Conservation (phyloP, 2,329 filamentous ascomycete species). For the Lasiodiplodia hormozganensis region DNA sequence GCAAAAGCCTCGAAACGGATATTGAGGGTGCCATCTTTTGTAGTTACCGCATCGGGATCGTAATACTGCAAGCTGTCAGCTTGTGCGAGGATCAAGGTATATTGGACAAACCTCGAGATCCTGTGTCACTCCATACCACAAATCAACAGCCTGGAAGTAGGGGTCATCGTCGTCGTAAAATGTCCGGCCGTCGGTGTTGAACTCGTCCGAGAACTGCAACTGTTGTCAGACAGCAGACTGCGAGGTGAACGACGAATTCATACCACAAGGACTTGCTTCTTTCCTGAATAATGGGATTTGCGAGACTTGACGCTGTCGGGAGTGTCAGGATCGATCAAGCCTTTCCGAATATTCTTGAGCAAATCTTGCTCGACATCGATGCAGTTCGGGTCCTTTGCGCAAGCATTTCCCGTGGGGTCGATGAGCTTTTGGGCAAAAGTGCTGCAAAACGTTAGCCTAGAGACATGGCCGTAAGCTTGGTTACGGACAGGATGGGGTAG, state of each 20-base stretch:
- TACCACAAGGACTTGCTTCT: constrained; percentile 68
- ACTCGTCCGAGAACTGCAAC: constrained; percentile 71
- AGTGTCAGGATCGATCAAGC: constrained; percentile 73
- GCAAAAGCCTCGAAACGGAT: constrained; percentile 69
- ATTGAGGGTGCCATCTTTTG: constrained; percentile 67
- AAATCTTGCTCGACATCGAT: constrained; percentile 56
- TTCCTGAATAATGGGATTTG: constrained; percentile 62
- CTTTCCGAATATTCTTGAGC: constrained; percentile 64
- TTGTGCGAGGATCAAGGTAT: not conserved
- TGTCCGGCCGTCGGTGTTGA: constrained; percentile 70
- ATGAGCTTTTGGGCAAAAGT: constrained; percentile 62
- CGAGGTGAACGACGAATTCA: not conserved
- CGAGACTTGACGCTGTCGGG: constrained; percentile 64
- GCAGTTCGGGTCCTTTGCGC: constrained; percentile 55
- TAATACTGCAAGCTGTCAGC: constrained; percentile 63
- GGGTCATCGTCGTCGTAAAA: constrained; percentile 76
- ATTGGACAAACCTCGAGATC: constrained; percentile 64
- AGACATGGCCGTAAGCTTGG: not conserved
- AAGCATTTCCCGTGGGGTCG: constrained; percentile 45
- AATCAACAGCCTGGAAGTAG: constrained; percentile 70
- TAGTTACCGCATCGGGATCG: constrained; percentile 71
- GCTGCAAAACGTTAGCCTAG: constrained; percentile 47
- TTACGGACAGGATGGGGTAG: constrained; percentile 71
- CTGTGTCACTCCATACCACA: constrained; percentile 75
- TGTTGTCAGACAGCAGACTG: constrained; percentile 23